phyloP scores from a whole-genome alignment of 768 basidiomycete genomes.

The Serendipita sp. region DNA sequence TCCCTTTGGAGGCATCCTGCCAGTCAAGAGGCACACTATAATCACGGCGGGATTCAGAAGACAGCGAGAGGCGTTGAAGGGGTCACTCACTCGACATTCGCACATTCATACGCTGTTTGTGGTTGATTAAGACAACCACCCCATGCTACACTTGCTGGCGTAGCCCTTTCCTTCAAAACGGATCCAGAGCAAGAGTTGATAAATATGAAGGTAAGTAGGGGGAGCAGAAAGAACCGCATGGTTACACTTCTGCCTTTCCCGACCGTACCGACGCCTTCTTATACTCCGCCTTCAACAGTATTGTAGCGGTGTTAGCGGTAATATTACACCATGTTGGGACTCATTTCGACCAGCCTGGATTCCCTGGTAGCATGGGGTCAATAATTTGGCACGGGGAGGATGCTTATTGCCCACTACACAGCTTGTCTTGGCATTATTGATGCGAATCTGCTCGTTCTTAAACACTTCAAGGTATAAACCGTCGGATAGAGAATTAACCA shows the following conservation, averaged over 20 bases:
- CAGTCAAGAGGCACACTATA: constrained; percentile 1
- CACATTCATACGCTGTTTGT: not conserved
- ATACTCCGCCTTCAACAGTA: no score
- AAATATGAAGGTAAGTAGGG: not conserved
- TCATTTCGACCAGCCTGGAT: no score
- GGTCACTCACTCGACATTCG: not conserved
- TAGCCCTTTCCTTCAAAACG: not conserved
- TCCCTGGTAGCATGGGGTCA: no score
- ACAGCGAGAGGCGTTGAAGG: not conserved
- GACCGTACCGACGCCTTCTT: no score
- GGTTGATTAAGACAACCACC: not conserved
- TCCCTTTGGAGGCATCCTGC: not conserved
- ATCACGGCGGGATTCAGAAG: not conserved
- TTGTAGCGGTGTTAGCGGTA: no score
- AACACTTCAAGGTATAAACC: no score
- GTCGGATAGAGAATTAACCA: no score
- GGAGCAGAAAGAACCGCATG: not conserved
- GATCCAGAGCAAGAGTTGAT: not conserved
- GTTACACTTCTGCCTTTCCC: not conserved
- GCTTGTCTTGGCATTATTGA: no score
- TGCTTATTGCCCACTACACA: no score
- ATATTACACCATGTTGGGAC: no score
- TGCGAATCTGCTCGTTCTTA: no score
- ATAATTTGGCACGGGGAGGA: no score
- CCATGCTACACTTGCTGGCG: not conserved